These are phyloP conservation scores for Taxawa tesnikishii DNA, from an alignment of 2,329 filamentous ascomycete species.

Conservation along the genomic window DNA sequence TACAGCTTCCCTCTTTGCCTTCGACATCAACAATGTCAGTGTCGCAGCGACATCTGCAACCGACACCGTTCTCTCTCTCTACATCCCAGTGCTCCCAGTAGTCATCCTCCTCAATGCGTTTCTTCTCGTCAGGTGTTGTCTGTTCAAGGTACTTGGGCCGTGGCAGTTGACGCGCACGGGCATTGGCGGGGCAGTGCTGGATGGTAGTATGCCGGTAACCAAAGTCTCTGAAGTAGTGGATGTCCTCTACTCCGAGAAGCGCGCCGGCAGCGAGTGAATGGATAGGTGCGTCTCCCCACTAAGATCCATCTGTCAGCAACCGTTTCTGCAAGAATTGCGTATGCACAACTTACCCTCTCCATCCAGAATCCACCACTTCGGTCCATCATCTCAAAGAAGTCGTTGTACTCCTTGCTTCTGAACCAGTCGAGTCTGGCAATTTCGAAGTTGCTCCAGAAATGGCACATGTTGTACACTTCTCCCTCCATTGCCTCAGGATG, in stretches of 20 bases:
- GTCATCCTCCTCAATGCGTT: slow-evolving; percentile 80
- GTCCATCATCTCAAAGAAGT: slow-evolving; percentile 99
- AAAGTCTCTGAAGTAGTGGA: slow-evolving; percentile 98
- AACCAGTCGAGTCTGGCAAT: slow-evolving; percentile 93
- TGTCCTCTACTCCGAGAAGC: slow-evolving; percentile 66
- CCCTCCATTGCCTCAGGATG: slow-evolving; percentile 93
- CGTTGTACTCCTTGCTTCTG: slow-evolving; percentile 91
- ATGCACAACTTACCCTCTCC: slow-evolving; percentile 60
- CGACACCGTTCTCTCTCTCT: slow-evolving; percentile 89
- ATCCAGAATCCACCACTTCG: slow-evolving; percentile 97
- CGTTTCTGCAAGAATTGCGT: neutral
- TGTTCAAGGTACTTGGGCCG: slow-evolving; percentile 57
- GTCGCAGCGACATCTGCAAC: slow-evolving; percentile 91
- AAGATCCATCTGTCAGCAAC: slow-evolving; percentile 26
- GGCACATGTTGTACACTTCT: slow-evolving; percentile 99
- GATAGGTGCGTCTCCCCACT: slow-evolving; percentile 98
- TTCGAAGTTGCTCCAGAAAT: slow-evolving; percentile 99
- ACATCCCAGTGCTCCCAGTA: slow-evolving; percentile 88
- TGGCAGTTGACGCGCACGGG: slow-evolving; percentile 73
- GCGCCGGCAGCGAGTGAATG: slow-evolving; percentile 92
- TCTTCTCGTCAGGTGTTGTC: slow-evolving; percentile 45
- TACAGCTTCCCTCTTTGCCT: slow-evolving; percentile 90
- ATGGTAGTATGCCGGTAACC: slow-evolving; percentile 98
- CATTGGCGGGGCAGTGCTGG: slow-evolving; percentile 94
- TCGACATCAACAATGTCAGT: slow-evolving; percentile 97